Base-by-base conservation (phyloP, 2,329 filamentous ascomycete genomes). In the Colletotrichum tanaceti region DNA sequence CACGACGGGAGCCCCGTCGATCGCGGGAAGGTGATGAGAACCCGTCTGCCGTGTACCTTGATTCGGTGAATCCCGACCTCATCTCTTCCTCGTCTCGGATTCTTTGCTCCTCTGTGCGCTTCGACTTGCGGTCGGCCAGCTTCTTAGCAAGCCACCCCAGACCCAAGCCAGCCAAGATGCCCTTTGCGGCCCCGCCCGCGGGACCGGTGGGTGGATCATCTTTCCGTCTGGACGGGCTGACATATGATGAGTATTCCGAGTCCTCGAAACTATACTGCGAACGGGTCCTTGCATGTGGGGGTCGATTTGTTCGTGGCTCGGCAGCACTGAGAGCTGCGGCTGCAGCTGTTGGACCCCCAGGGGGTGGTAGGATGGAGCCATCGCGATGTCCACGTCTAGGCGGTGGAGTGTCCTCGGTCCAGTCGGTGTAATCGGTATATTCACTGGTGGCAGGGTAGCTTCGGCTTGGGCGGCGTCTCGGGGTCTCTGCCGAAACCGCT, bases 31-130 rank as follows among this genome's bases (percentile, higher is more conserved):
- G 84, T 18, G 84, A 84, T 3, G 82, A 81, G 68, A 86, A 83
- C 32, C 90, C 90, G 75, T 94, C 92, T 35, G 88, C 91, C 2
- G 91, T 93, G 70, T 88, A 93, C 73, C 84, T 84, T 24, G 89
- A 87, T n/a, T 86, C 83, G 39, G 85, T 85, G 43, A 86, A 87
- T 5, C 92, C 86, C 24, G 88, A 86, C 61, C 88, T 85, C 72
- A 80, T 73, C 2, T 89, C 83, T 63, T 90, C 87, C 77, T 88
- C 77, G 5, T 84, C 79, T 41, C 75, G 62, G 5, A 80, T 44
- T 9, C 82, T 79, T 46, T 85, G 80, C 38, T 84, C 83, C 58
- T 84, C 85, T 68, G 85, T 85, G 61, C 80, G 80, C 70, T 74
- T 82, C 68, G 81, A 75, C 58, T 80, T 80, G 73, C 88, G 79